phyloP scores from a whole-genome alignment of 441 rosid species.

The Eruca vesicaria region DNA sequence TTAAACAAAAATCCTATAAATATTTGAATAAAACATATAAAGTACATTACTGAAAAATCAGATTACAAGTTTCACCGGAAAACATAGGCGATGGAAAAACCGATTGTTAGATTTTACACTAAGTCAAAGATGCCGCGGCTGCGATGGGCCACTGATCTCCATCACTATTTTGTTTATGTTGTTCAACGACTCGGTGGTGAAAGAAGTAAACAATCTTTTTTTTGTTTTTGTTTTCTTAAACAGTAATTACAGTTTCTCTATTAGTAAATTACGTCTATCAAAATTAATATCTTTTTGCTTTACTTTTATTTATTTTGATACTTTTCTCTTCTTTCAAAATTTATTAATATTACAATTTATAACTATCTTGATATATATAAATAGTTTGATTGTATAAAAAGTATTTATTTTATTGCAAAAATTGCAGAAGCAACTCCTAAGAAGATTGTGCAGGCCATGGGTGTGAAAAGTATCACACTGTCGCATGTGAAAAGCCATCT shows the following conservation, averaged over 20 bases:
- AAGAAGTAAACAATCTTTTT: neutral
- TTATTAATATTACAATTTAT: neutral
- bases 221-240: neutral
- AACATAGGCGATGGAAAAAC: neutral
- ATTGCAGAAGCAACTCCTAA: slow-evolving; percentile 53
- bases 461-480: slow-evolving; percentile 42
- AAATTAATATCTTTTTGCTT: neutral
- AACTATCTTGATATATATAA: neutral
- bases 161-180: neutral
- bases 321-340: neutral
- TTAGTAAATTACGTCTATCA: neutral
- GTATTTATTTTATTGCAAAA: neutral
- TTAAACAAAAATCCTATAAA: neutral
- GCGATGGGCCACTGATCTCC: neutral
- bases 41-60: neutral
- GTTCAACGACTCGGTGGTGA: neutral
- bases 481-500: slow-evolving; percentile 71
- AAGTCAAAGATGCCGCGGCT: slow-evolving; percentile 1
- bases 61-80: neutral
- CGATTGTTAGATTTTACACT: slow-evolving; percentile 41
- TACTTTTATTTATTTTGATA: neutral
- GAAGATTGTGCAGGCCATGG: slow-evolving; percentile 47
- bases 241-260: neutral
- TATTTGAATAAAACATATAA: neutral
- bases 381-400: neutral